A percentile compares a stretch with the other conserved stretches of the same genome.
phyloP scores from a whole-genome alignment of 2,329 filamentous ascomycete species.

The Trichoderma breve region DNA sequence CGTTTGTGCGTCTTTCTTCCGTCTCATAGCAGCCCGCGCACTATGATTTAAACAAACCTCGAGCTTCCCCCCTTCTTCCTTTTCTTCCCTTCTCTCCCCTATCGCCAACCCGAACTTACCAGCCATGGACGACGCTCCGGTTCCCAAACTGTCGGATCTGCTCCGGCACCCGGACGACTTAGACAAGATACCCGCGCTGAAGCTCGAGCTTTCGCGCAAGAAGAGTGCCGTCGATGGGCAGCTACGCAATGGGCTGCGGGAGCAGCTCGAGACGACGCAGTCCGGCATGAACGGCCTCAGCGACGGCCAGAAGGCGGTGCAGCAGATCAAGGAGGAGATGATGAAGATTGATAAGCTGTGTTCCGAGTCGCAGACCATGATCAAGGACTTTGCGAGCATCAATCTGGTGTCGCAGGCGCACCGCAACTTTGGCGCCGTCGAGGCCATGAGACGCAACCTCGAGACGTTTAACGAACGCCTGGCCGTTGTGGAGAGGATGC shows the following conservation, averaged over 20 bases:
- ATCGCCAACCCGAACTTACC: background rate
- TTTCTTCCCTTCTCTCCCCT: constrained; percentile 7
- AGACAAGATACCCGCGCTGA: constrained; percentile 88
- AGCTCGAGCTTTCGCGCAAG: constrained; percentile 90
- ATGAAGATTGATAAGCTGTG: constrained; percentile 97
- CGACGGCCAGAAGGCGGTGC: constrained; percentile 88
- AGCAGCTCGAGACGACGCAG: constrained; percentile 93
- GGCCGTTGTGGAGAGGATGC: constrained; percentile 70
- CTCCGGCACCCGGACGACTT: constrained; percentile 95
- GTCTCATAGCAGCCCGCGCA: constrained; percentile 1
- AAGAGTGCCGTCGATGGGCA: constrained; percentile 89
- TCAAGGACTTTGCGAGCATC: constrained; percentile 91
- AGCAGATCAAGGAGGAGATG: constrained; percentile 95
- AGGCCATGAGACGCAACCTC: constrained; percentile 88
- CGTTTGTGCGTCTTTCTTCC: background rate
- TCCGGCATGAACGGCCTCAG: constrained; percentile 84
- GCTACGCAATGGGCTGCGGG: constrained; percentile 80
- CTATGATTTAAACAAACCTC: constrained; percentile 17
- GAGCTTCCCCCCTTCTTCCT: background rate
- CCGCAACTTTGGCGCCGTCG: constrained; percentile 90
- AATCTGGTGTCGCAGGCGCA: constrained; percentile 91
- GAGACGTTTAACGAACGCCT: constrained; percentile 82
- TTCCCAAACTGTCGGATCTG: constrained; percentile 84
- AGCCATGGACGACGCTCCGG: constrained; percentile 56
- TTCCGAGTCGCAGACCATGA: constrained; percentile 95